Conservation (phyloP, 2,329 filamentous ascomycete genomes). For the Pseudogymnoascus sp. region DNA sequence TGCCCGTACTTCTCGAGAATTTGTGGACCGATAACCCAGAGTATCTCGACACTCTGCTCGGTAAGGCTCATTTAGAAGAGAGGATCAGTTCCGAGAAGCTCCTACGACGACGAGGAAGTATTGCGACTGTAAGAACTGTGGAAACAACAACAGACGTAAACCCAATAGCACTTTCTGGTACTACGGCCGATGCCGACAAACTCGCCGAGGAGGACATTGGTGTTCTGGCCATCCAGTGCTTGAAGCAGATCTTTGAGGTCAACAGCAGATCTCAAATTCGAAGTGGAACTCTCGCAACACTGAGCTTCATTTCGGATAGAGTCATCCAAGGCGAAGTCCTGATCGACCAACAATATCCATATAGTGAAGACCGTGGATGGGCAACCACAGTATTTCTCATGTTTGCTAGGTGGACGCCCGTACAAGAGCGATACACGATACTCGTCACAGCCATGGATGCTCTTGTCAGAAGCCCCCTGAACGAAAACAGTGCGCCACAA, state of each 20-base stretch:
- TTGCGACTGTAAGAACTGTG: constrained; percentile 67
- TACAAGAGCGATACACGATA: constrained; percentile 90
- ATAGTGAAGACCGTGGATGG: constrained; percentile 58
- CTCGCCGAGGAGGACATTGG: constrained; percentile 84
- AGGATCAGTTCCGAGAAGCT: constrained; percentile 59
- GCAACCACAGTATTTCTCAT: constrained; percentile 74
- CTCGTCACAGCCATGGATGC: constrained; percentile 74
- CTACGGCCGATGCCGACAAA: constrained; percentile 80
- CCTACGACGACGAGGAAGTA: constrained; percentile 64
- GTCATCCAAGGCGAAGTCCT: constrained; percentile 45
- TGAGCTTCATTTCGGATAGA: constrained; percentile 65
- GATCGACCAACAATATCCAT: constrained; percentile 35
- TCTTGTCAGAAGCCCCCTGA: constrained; percentile 59
- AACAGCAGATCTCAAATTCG: constrained; percentile 79
- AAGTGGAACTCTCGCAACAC: constrained; percentile 62
- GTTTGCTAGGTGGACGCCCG: constrained; percentile 79
- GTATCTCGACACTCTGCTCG: constrained; percentile 60
- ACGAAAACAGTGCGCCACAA: constrained; percentile 63
- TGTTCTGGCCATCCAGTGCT: constrained; percentile 73
- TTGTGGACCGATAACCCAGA: constrained; percentile 68
- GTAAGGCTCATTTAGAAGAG: constrained; percentile 61
- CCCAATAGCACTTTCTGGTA: constrained; percentile 66
- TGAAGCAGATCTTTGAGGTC: constrained; percentile 77
- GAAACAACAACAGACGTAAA: constrained; percentile 58
- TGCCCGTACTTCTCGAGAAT: constrained; percentile 83